Evolutionary conservation across 2,329 filamentous ascomycete genomes (phyloP).

Genomic region (Fusarium fujikuroi): DNA sequence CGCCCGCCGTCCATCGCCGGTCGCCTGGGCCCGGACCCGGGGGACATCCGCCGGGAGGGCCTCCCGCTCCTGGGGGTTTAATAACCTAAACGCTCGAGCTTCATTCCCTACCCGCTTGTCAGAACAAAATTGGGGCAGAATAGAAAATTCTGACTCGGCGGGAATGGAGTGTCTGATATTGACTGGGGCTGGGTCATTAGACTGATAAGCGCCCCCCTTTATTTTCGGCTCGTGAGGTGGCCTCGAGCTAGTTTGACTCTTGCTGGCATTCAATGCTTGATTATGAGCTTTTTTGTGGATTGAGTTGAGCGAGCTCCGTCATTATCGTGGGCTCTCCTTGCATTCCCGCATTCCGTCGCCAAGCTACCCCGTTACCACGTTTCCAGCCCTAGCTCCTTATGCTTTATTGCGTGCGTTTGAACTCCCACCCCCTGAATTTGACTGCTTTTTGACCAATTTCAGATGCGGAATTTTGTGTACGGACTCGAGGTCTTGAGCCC

Average conservation of each 20-base stretch:
- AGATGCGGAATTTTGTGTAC: conserved; percentile 27
- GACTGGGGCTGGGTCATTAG: conserved; percentile 19
- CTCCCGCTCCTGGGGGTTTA: conserved; percentile 33
- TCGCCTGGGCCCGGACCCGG: conserved; percentile 33
- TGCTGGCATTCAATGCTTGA: conserved; percentile 24
- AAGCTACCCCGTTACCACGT: conserved; percentile 37
- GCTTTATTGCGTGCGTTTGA: conserved; percentile 25
- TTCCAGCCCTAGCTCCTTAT: conserved; percentile 34
- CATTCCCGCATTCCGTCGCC: conserved; percentile 38
- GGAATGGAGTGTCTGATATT: conserved; percentile 33
- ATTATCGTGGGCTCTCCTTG: conserved; percentile 35
- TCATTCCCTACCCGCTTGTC: conserved; percentile 30
- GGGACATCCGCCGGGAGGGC: conserved; percentile 37
- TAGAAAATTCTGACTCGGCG: conserved; percentile 34
- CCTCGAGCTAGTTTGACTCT: conserved; percentile 25
- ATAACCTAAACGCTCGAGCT: conserved; percentile 38
- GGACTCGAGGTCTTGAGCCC: conserved; percentile 34
- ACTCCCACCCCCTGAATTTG: conserved; percentile 17
- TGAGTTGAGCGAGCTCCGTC: conserved; percentile 32
- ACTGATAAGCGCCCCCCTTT: conserved; percentile 24
- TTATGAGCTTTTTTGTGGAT: conserved; percentile 28
- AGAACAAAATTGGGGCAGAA: conserved; percentile 34
- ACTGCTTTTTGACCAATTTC: conserved; percentile 8
- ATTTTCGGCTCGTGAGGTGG: conserved; percentile 25
- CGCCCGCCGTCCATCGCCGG: conserved; percentile 21